These are phyloP conservation scores for Aspergillus neotritici DNA, from an alignment of 2,329 filamentous ascomycete genomes.

Conservation along the genomic window DNA sequence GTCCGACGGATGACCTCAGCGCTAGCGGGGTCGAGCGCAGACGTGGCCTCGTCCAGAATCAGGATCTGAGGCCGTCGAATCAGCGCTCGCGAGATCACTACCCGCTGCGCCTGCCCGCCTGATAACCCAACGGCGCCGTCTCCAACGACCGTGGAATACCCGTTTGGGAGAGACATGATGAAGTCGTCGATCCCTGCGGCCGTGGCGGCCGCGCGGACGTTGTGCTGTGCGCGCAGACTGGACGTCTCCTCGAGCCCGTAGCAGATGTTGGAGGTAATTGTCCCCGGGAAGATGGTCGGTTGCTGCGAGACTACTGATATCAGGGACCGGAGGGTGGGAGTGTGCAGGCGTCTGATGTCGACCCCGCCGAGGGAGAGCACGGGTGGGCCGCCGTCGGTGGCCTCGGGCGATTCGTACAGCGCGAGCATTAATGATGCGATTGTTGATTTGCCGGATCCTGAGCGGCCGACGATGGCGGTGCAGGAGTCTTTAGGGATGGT, in stretches of 20 bases:
- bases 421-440: constrained; percentile 68
- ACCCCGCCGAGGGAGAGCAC: constrained; percentile 48
- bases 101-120: constrained; percentile 75
- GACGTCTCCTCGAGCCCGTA: constrained; percentile 64
- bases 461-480: constrained; percentile 74
- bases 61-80: constrained; percentile 65
- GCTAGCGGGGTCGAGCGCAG: constrained; percentile 66
- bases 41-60: constrained; percentile 82
- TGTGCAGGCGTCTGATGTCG: constrained; percentile 56
- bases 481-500: constrained; percentile 58
- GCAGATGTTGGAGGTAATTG: constrained; percentile 53
- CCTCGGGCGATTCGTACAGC: constrained; percentile 51
- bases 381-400: constrained; percentile 25
- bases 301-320: constrained; percentile 56
- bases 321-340: constrained; percentile 54
- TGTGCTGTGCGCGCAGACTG: constrained; percentile 41
- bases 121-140: constrained; percentile 69
- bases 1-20: constrained; percentile 60
- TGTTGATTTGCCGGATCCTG: constrained; percentile 89
- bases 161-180: constrained; percentile 62
- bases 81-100: constrained; percentile 76
- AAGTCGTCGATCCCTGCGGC: constrained; percentile 67
- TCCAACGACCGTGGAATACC: constrained; percentile 69
- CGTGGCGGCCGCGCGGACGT: constrained; percentile 51
- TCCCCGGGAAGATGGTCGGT: constrained; percentile 55